Evolutionary conservation across 1,139 yeast species (phyloP), one percentile per base, ranked within the genome.

Genomic region (Hansenula lynferdii): DNA sequence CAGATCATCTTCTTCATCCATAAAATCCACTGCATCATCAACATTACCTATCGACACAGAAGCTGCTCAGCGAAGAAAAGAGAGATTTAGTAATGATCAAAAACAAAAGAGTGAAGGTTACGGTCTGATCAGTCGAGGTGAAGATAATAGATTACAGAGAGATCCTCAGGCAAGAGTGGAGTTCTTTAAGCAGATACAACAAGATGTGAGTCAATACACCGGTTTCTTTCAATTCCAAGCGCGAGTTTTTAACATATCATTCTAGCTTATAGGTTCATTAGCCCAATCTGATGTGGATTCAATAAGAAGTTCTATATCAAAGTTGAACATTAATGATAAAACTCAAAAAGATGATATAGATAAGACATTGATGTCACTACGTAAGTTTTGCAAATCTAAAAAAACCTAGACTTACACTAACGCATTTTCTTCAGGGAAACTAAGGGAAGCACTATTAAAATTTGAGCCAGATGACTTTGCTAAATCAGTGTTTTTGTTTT

Each of bases 91-190:
- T 2, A 37, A 16, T 1, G 36, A 38, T 2, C 20, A 36, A 4
- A 36, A 37, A 4, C 45, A 51, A 16, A 37, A 44, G 14, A 41
- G 38, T 7, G 33, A 37, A 2, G 58, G 57, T 4, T 76, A 70
- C 48, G 85, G 85, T 1, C 62, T 70, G 33, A 58, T 75, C 2
- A 77, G 85, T 46, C 60, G 85, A 38, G 85, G 85, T 1, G 83
- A 77, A 40, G 83, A 75, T 44, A 54, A 56, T 36, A 54, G 74
- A 31, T 58, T 79, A 22, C 78, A 72, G 43, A 49, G 61, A n/a
- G 72, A 72, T 47, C 43, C 50, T 5, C 41, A 45, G 6, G 75
- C 67, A 12, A 57, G 81, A 42, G 54, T 51, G 15, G 56, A 48
- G 24, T 70, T 60, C 42, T 77, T 70, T 48, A 53, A 54, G 4